Evolutionary conservation across 139 green algal genomes (phyloP).

Genomic region (Volvox reticuliferus): DNA sequence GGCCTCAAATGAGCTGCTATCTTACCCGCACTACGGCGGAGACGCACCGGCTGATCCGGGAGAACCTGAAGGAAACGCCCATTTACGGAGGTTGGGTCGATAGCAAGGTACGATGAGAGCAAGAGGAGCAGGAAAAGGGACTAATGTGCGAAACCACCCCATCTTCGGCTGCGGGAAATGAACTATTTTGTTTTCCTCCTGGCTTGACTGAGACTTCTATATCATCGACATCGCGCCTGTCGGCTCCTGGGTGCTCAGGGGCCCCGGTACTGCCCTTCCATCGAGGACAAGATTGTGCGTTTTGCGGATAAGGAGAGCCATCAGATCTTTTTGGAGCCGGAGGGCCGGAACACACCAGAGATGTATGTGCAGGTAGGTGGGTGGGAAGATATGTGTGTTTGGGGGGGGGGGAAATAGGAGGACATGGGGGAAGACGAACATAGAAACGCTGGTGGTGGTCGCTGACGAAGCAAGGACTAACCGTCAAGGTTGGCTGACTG

Average conservation of each 20-base stretch:
- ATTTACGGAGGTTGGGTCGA: constrained; percentile 97
- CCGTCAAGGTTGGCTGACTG: too few relatives aligned
- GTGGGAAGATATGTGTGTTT: not conserved
- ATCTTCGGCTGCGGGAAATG: too few relatives aligned
- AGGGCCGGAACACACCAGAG: constrained; percentile 93
- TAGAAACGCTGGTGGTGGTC: too few relatives aligned
- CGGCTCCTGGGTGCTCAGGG: constrained; percentile 7
- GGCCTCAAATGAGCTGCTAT: constrained; percentile 87
- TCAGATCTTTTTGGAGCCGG: constrained; percentile 98
- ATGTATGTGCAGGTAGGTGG: constrained; percentile 89
- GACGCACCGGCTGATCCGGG: constrained; percentile 89
- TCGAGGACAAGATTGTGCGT: constrained; percentile 98
- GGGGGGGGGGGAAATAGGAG: too few relatives aligned
- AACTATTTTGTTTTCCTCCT: too few relatives aligned
- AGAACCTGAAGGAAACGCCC: constrained; percentile 94
- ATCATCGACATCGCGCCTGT: not conserved
- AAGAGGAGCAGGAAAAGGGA: too few relatives aligned
- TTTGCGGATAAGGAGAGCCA: constrained; percentile 96
- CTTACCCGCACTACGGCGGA: constrained; percentile 93
- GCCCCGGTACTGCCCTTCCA: constrained; percentile 97
- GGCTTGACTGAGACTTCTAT: too few relatives aligned
- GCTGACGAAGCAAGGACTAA: too few relatives aligned
- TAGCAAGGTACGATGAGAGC: constrained; percentile 56
- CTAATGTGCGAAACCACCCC: too few relatives aligned
- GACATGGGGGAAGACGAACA: too few relatives aligned